phyloP scores from a whole-genome alignment of 352 stramenopile species.

The Phytophthora lateralis region DNA sequence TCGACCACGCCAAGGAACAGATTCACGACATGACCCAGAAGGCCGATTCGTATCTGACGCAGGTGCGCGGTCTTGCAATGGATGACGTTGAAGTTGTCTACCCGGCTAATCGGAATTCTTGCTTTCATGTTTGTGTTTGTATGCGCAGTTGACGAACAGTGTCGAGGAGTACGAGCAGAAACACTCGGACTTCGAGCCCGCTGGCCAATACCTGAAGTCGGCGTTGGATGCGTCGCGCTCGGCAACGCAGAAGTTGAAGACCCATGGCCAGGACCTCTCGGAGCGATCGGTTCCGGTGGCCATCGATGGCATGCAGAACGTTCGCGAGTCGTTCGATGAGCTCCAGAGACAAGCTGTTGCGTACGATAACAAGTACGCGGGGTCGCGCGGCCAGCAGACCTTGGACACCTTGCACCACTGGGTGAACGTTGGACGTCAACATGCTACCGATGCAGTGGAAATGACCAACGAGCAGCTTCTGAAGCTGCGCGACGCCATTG shows the following conservation, averaged over 20 bases:
- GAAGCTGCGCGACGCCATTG: conserved; percentile 46
- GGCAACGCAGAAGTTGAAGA: conserved; percentile 47
- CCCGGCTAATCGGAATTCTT: neutral
- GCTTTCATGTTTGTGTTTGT: neutral
- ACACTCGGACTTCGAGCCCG: conserved; percentile 51
- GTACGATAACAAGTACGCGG: conserved; percentile 66
- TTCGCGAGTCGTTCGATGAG: conserved; percentile 46
- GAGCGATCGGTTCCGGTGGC: conserved; percentile 51
- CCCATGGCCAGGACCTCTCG: conserved; percentile 39
- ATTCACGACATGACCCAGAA: conserved; percentile 58
- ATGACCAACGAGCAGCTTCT: conserved; percentile 55
- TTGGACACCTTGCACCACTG: conserved; percentile 44
- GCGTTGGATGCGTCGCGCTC: conserved; percentile 38
- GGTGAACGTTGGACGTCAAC: conserved; percentile 60
- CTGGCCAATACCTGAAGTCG: conserved; percentile 51
- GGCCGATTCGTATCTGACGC: conserved; percentile 58
- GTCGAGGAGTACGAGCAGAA: conserved; percentile 59
- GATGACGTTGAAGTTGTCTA: neutral
- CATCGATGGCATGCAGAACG: conserved; percentile 46
- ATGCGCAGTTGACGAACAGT: conserved; percentile 55
- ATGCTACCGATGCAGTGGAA: conserved; percentile 63
- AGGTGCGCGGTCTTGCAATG: conserved; percentile 17
- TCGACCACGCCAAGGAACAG: conserved; percentile 54
- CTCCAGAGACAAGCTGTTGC: conserved; percentile 47
- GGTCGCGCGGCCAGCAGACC: conserved; percentile 31